Conservation (phyloP, 2,329 filamentous ascomycete species). For the Truncatella angustata region DNA sequence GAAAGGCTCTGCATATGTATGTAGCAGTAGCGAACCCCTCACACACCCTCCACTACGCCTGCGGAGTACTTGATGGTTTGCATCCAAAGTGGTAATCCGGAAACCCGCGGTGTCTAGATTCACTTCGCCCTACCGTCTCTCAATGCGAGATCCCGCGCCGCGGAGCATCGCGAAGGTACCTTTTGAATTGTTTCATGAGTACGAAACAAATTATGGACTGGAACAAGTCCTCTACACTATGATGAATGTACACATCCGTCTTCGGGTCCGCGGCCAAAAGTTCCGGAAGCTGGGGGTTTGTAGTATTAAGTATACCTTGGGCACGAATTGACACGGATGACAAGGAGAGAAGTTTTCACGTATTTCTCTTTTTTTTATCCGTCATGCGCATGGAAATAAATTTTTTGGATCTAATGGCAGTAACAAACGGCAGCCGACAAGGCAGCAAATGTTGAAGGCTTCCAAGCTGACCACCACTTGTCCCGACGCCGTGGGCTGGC, state of each 20-base stretch:
- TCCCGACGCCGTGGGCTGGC: slow-evolving; percentile 1
- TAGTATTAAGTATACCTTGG: too few relatives aligned
- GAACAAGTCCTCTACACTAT: neutral
- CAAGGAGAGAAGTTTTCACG: too few relatives aligned
- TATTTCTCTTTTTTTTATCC: too few relatives aligned
- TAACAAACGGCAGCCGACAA: neutral
- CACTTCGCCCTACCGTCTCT: neutral
- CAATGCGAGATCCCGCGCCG: neutral
- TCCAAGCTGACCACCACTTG: neutral
- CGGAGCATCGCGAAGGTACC: too few relatives aligned
- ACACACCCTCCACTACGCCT: neutral
- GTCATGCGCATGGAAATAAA: neutral
- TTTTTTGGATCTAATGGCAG: neutral
- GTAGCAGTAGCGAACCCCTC: neutral
- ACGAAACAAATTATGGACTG: neutral
- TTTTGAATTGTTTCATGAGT: neutral
- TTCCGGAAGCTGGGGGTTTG: too few relatives aligned
- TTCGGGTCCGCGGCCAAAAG: too few relatives aligned
- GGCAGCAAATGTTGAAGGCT: neutral
- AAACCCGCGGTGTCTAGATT: neutral
- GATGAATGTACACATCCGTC: too few relatives aligned
- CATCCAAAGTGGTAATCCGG: neutral
- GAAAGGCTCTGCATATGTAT: neutral
- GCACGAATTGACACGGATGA: too few relatives aligned
- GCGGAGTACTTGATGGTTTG: neutral